Conservation (phyloP, 768 basidiomycete species). For the Mycena indigotica region DNA sequence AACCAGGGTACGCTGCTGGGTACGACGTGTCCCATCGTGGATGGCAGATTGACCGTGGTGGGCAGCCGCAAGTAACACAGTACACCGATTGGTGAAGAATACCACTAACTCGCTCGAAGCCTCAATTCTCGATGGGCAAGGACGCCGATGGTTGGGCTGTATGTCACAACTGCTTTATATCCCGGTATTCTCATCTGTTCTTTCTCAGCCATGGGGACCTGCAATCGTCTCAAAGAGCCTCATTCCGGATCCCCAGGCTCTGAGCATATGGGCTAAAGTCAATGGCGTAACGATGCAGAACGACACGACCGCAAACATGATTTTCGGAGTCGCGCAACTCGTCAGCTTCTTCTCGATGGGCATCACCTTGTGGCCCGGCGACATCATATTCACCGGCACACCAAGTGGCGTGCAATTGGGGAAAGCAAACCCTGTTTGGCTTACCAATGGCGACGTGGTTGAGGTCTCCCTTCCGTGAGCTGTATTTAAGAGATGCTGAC, state of each 20-base stretch:
- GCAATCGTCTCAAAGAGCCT: conserved; percentile 24
- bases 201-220: conserved; percentile 36
- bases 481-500: too few relatives aligned
- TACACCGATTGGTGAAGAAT: too few relatives aligned
- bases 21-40: conserved; percentile 47
- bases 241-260: conserved; percentile 40
- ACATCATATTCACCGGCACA: conserved; percentile 44
- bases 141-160: conserved; percentile 41
- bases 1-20: conserved; percentile 29
- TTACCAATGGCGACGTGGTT: conserved; percentile 41
- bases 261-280: conserved; percentile 46
- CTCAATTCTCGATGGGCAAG: conserved; percentile 47
- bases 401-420: conserved; percentile 40
- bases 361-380: conserved; percentile 42
- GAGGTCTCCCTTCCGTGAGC: conserved; percentile 41
- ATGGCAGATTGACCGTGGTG: conserved; percentile 48
- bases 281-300: conserved; percentile 43
- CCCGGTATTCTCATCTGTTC: neutral
- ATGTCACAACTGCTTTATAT: neutral
- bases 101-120: too few relatives aligned
- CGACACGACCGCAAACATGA: conserved; percentile 44
- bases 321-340: conserved; percentile 42
- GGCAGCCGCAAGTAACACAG: too few relatives aligned
- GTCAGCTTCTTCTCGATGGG: conserved; percentile 49
- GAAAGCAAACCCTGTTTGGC: conserved; percentile 36